Evolutionary conservation across 495 filamentous ascomycete species (phyloP).

Genomic region (Neurospora sp.): DNA sequence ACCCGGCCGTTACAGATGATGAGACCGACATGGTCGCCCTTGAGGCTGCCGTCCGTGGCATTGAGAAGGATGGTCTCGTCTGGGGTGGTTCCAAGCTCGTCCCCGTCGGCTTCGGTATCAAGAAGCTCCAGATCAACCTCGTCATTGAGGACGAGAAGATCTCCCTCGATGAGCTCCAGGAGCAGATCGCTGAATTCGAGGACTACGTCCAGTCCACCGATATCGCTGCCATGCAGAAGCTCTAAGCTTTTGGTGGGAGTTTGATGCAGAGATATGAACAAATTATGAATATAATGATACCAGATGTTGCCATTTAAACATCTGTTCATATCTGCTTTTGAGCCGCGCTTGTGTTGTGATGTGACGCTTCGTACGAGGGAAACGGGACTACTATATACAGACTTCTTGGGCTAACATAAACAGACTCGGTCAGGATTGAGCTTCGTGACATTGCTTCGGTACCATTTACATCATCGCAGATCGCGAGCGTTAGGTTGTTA

Average conservation of each 20-base stretch:
- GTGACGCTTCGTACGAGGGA: neutral
- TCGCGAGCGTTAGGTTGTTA: neutral
- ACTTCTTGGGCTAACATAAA: neutral
- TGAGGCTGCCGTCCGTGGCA: constrained; percentile 71
- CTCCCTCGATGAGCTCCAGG: constrained; percentile 77
- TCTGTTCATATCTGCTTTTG: neutral
- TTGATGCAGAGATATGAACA: constrained; percentile 15
- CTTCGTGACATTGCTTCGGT: neutral
- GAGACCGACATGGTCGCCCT: constrained; percentile 83
- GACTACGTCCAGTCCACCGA: constrained; percentile 96
- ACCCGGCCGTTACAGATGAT: constrained; percentile 48
- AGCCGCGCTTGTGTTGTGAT: neutral
- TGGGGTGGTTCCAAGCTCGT: constrained; percentile 93
- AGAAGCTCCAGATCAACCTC: constrained; percentile 98
- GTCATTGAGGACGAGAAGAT: constrained; percentile 97
- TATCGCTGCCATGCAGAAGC: constrained; percentile 50
- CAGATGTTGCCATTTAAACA: neutral
- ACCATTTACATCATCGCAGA: neutral
- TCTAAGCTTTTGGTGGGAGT: constrained; percentile 14
- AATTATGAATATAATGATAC: constrained; percentile 13
- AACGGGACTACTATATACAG: neutral
- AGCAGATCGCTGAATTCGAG: constrained; percentile 71
- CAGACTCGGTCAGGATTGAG: neutral
- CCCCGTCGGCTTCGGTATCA: constrained; percentile 90
- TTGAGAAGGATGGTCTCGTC: constrained; percentile 87